Percentiles rank a stretch among this genome's conserved stretches.
phyloP scores from a whole-genome alignment of 495 filamentous ascomycete genomes.

The Aspergillus affinis region DNA sequence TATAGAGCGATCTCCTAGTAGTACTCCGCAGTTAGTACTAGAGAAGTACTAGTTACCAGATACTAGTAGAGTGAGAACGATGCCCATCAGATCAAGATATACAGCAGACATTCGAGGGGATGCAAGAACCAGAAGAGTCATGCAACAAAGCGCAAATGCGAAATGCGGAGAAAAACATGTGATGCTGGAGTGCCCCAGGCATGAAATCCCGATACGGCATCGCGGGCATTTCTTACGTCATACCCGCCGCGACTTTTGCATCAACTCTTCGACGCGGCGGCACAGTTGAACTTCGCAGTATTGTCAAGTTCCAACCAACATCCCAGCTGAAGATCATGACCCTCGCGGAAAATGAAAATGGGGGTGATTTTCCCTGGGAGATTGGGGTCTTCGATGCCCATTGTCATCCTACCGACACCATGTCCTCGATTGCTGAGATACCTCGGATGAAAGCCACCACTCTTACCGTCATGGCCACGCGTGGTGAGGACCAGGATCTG shows the following conservation, averaged over 20 bases:
- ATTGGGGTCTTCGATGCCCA: constrained; percentile 87
- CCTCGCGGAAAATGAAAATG: constrained; percentile 16
- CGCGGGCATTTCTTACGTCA: constrained; percentile 15
- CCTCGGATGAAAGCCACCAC: constrained; percentile 71
- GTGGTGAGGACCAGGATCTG: constrained; percentile 81
- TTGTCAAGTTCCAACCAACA: background rate
- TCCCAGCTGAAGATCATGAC: constrained; percentile 17
- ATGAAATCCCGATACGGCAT: background rate
- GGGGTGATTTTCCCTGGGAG: constrained; percentile 71
- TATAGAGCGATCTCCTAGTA: background rate
- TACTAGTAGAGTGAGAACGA: background rate
- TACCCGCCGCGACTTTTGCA: background rate
- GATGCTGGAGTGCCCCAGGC: constrained; percentile 24
- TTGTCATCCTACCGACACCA: constrained; percentile 98
- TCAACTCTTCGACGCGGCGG: background rate
- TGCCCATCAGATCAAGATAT: too few relatives aligned
- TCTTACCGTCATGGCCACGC: constrained; percentile 87
- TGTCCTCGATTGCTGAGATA: constrained; percentile 66
- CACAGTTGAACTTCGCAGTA: background rate
- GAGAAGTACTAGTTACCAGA: background rate
- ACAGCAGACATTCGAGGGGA: background rate
- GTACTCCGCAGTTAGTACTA: background rate
- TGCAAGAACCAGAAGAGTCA: background rate
- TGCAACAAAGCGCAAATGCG: constrained; percentile 1
- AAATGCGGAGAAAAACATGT: constrained; percentile 36